Conservation (phyloP, 352 stramenopile genomes). For the Elongisporangium undulatum region DNA sequence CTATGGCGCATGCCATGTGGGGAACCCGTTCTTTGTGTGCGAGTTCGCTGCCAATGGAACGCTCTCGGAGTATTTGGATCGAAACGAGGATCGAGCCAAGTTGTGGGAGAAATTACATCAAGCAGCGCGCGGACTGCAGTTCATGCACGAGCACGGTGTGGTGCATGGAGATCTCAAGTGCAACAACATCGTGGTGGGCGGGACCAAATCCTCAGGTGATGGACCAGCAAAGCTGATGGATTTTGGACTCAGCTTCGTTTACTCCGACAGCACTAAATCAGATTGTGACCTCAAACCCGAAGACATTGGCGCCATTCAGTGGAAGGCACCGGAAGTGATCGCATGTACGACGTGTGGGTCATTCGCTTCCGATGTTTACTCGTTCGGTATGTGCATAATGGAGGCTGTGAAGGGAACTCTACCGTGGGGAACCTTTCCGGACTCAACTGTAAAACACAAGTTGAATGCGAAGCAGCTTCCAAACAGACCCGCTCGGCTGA, state of each 20-base stretch:
- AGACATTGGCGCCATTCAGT: constrained; percentile 6
- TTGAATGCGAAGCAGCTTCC: no score
- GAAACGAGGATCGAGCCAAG: not conserved
- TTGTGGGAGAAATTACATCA: constrained; percentile 6
- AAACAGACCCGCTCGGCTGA: no score
- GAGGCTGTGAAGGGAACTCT: constrained; percentile 8
- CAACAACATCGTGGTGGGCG: constrained; percentile 66
- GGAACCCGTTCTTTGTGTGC: constrained; percentile 7
- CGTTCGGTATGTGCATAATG: constrained; percentile 18
- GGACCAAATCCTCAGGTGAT: not conserved
- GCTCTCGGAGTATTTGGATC: constrained; percentile 3
- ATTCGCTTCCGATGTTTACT: constrained; percentile 16
- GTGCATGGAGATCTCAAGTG: constrained; percentile 77
- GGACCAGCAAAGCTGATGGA: constrained; percentile 14
- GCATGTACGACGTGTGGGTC: not conserved
- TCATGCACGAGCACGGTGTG: constrained; percentile 34
- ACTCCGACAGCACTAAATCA: constrained; percentile 2
- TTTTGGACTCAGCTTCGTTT: constrained; percentile 20
- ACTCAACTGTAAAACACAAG: constrained; percentile 1
- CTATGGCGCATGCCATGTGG: constrained; percentile 19
- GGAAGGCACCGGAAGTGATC: constrained; percentile 11
- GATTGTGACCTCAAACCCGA: not conserved
- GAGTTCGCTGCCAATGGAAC: constrained; percentile 7
- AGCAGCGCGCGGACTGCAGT: constrained; percentile 25
- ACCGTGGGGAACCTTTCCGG: constrained; percentile 9